Conservation (phyloP, 768 basidiomycete genomes). For the Inosperma sp. region DNA sequence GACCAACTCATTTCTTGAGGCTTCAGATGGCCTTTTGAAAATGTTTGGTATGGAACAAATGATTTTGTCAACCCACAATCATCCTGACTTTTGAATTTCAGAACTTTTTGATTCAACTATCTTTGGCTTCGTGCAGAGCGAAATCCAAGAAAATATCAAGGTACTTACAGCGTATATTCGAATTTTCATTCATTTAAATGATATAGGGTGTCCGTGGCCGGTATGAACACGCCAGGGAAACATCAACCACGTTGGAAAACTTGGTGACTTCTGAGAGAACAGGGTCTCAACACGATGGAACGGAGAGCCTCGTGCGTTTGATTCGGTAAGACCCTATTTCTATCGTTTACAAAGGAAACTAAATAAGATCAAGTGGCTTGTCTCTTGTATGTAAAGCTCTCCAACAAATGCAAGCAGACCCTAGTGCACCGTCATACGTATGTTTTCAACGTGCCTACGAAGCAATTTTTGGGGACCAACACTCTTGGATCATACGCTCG, state of each 20-base stretch:
- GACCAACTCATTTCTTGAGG: slow-evolving; percentile 76
- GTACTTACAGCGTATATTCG: slow-evolving; percentile 40
- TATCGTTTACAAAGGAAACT: neutral
- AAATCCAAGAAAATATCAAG: slow-evolving; percentile 62
- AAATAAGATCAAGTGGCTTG: slow-evolving; percentile 46
- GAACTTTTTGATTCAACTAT: slow-evolving; percentile 66
- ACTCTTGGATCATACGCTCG: slow-evolving; percentile 62
- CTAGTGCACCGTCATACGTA: slow-evolving; percentile 48
- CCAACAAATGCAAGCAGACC: slow-evolving; percentile 57
- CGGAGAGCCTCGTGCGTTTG: slow-evolving; percentile 59
- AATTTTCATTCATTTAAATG: slow-evolving; percentile 11
- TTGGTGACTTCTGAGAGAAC: slow-evolving; percentile 48
- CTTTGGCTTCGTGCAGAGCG: slow-evolving; percentile 70
- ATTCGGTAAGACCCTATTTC: slow-evolving; percentile 44
- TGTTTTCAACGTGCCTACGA: slow-evolving; percentile 75
- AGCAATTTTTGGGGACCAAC: slow-evolving; percentile 59
- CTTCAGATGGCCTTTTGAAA: slow-evolving; percentile 77
- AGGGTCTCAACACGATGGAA: slow-evolving; percentile 43
- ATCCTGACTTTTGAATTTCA: slow-evolving; percentile 22
- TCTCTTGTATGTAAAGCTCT: slow-evolving; percentile 65
- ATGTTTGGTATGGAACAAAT: slow-evolving; percentile 54
- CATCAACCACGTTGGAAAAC: slow-evolving; percentile 54
- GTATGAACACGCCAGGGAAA: slow-evolving; percentile 39
- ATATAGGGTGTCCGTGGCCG: slow-evolving; percentile 61
- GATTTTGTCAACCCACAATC: slow-evolving; percentile 6